Conservation (phyloP, 345 rosid genomes). For the Salix brachista region DNA sequence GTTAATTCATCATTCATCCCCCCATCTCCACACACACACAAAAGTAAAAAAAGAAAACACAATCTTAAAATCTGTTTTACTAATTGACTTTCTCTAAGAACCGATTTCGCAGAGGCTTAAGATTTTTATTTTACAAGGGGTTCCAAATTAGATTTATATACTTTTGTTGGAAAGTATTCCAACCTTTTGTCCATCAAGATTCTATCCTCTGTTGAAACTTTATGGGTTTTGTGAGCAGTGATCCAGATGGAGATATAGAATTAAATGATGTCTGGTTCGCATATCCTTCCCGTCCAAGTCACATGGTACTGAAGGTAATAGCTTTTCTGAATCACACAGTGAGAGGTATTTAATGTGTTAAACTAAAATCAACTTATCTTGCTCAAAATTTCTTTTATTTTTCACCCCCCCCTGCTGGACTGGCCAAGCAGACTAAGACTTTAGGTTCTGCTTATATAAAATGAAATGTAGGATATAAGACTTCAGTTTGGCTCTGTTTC, state of each 20-base stretch:
- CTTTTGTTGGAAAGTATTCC: neutral
- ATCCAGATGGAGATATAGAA: conserved; percentile 86
- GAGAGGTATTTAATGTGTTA: neutral
- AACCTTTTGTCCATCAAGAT: neutral
- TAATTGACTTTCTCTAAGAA: neutral
- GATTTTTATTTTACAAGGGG: neutral
- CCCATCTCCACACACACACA: too few relatives aligned
- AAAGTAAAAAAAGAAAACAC: neutral
- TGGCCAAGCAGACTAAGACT: neutral
- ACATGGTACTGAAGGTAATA: conserved; percentile 85
- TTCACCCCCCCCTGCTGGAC: too few relatives aligned
- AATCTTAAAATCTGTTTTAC: neutral
- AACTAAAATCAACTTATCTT: neutral
- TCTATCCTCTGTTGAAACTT: neutral
- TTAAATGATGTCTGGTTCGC: conserved; percentile 95
- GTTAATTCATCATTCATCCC: conserved; percentile 4
- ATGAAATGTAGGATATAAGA: neutral
- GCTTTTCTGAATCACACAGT: neutral
- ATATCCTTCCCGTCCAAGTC: conserved; percentile 94
- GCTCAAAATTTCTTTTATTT: neutral
- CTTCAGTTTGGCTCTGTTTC: neutral
- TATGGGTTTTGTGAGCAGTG: conserved; percentile 35
- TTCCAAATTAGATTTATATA: neutral
- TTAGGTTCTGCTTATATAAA: neutral
- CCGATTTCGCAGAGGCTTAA: neutral